Conservation (phyloP, 495 filamentous ascomycete genomes). For the Aspergillus indologenus region DNA sequence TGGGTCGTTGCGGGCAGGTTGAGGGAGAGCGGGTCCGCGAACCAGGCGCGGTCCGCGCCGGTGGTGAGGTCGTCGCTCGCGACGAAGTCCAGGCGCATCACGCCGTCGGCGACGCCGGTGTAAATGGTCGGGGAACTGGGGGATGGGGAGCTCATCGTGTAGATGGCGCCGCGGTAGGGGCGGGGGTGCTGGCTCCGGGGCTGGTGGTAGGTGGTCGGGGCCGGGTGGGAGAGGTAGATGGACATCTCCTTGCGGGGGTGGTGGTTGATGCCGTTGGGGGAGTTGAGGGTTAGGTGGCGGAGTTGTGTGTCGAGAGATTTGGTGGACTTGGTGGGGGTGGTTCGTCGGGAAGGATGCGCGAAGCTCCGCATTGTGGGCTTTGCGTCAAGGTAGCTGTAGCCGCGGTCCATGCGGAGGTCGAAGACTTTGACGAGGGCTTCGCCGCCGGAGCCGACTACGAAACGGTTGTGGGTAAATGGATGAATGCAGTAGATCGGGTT, state of each 20-base stretch:
- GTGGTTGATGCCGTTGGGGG: neutral
- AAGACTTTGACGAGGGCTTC: conserved; percentile 63
- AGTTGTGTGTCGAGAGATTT: neutral
- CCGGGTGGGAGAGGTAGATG: conserved; percentile 36
- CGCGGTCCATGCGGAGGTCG: conserved; percentile 57
- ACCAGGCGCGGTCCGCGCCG: conserved; percentile 33
- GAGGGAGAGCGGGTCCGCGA: conserved; percentile 29
- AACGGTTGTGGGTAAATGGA: conserved; percentile 51
- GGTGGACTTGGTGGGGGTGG: conserved; percentile 7
- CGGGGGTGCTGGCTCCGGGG: conserved; percentile 10
- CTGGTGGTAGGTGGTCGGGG: conserved; percentile 15
- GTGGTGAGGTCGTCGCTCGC: conserved; percentile 43
- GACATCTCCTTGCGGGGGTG: conserved; percentile 35
- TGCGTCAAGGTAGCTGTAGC: conserved; percentile 41
- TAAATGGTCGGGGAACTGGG: conserved; percentile 54
- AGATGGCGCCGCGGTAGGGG: conserved; percentile 49
- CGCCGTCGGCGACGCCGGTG: conserved; percentile 50
- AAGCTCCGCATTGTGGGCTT: conserved; percentile 4
- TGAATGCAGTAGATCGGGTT: conserved; percentile 59
- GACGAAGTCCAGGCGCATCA: conserved; percentile 53
- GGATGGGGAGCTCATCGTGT: conserved; percentile 57
- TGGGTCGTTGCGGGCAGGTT: conserved; percentile 11
- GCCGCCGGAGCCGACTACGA: conserved; percentile 55
- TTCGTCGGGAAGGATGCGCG: neutral
- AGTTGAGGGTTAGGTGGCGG: neutral